These are phyloP conservation scores for Pichia nakasei DNA, from an alignment of 805 yeast species.

Conservation along the genomic window DNA sequence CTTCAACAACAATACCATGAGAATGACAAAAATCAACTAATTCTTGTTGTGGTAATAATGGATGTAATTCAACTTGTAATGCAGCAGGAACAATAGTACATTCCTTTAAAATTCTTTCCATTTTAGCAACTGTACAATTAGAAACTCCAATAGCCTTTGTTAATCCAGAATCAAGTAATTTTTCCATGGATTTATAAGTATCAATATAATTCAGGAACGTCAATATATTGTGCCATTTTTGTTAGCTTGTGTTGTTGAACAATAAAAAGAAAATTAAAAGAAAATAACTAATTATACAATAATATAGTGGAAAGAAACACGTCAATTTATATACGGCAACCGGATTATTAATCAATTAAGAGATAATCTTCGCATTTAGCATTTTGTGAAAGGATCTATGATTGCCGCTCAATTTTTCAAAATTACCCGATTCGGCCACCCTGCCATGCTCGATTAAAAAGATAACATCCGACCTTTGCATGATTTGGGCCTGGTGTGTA, in stretches of 20 bases:
- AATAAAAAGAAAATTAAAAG: too few species aligned
- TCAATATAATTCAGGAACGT: conserved; percentile 32
- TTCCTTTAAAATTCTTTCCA: conserved; percentile 45
- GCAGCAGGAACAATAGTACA: conserved; percentile 54
- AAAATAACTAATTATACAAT: too few species aligned
- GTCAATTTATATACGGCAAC: too few species aligned
- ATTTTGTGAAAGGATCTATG: conserved; percentile 10
- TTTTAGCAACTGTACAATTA: conserved; percentile 52
- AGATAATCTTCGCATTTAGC: not conserved
- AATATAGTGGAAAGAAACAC: too few species aligned
- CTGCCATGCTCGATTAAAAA: conserved; percentile 42
- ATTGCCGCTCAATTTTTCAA: conserved; percentile 7
- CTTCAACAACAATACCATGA: conserved; percentile 54
- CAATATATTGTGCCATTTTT: not conserved
- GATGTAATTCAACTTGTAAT: conserved; percentile 74
- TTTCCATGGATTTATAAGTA: conserved; percentile 62
- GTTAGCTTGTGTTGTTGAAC: not conserved
- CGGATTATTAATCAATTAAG: too few species aligned
- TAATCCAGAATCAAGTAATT: conserved; percentile 43
- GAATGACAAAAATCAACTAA: conserved; percentile 43
- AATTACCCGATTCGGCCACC: conserved; percentile 37
- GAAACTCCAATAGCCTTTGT: conserved; percentile 71
- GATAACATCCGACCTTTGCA: conserved; percentile 46
- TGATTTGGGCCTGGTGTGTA: conserved; percentile 67
- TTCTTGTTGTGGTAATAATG: conserved; percentile 58